A percentile compares a stretch with the other conserved stretches of the same genome.
Conservation (phyloP, 78 protist genomes). For the Protostelium mycophagum region DNA sequence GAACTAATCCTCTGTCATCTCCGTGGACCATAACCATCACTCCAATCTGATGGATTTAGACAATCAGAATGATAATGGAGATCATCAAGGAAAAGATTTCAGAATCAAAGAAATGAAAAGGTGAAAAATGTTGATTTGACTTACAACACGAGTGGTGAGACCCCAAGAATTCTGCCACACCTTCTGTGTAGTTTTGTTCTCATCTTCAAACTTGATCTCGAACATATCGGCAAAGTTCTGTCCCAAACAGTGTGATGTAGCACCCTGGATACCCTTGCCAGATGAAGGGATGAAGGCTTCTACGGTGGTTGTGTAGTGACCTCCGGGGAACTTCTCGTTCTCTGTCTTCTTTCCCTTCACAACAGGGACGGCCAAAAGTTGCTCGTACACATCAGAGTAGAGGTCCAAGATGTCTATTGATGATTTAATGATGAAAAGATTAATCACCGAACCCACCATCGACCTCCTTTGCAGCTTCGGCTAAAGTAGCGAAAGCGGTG, state of each 20-base stretch:
- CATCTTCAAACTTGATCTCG: constrained; percentile 81
- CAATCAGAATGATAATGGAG: not conserved
- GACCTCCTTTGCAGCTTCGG: constrained; percentile 88
- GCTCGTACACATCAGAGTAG: constrained; percentile 87
- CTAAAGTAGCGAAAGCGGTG: constrained; percentile 85
- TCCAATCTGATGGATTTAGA: constrained; percentile 53
- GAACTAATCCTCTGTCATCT: constrained; percentile 95
- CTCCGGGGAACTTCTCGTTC: constrained; percentile 97
- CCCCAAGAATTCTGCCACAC: constrained; percentile 98
- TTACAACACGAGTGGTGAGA: constrained; percentile 88
- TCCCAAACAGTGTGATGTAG: constrained; percentile 95
- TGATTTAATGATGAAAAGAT: not conserved
- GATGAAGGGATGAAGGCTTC: constrained; percentile 92
- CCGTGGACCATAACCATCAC: constrained; percentile 93
- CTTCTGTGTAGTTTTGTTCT: constrained; percentile 19
- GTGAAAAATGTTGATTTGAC: too few relatives aligned
- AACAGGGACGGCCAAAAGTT: constrained; percentile 89
- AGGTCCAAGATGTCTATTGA: constrained; percentile 74
- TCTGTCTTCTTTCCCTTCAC: constrained; percentile 78
- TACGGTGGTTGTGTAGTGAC: constrained; percentile 90
- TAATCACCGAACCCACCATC: not conserved
- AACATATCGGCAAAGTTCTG: constrained; percentile 97
- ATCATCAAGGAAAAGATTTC: too few relatives aligned
- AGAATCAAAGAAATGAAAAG: not conserved
- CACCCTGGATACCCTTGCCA: constrained; percentile 94